Evolutionary conservation across 768 basidiomycete species (phyloP).

Genomic region (Leucosporidium scottii): DNA sequence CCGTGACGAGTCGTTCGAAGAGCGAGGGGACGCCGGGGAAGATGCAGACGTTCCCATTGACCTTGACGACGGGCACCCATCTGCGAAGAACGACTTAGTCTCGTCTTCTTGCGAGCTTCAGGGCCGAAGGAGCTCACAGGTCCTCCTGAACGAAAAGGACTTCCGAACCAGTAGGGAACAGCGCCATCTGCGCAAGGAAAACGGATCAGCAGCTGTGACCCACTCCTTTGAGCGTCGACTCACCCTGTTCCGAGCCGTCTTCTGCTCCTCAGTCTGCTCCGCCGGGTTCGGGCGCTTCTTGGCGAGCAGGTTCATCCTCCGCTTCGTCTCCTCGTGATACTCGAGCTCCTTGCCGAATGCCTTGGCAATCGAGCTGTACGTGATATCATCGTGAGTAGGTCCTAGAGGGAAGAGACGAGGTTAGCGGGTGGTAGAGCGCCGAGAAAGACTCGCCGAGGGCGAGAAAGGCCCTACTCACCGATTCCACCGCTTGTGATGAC

Average conservation of each 20-base stretch:
- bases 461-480: constrained; percentile 63
- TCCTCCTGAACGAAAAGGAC: constrained; percentile 69
- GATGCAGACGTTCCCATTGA: constrained; percentile 78
- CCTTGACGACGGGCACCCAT: constrained; percentile 71
- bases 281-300: constrained; percentile 44
- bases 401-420: not conserved
- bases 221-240: too few relatives aligned
- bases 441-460: not conserved
- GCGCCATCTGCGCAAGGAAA: constrained; percentile 55
- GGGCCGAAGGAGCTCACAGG: constrained; percentile 68
- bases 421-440: not conserved
- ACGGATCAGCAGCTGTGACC: too few relatives aligned
- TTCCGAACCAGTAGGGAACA: constrained; percentile 70
- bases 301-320: constrained; percentile 11
- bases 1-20: constrained; percentile 73
- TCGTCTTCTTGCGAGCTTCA: not conserved
- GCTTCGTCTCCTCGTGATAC: constrained; percentile 69
- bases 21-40: constrained; percentile 82
- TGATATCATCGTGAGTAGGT: constrained; percentile 52
- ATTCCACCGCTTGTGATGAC: constrained; percentile 88
- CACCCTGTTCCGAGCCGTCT: constrained; percentile 58
- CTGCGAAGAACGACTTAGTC: not conserved
- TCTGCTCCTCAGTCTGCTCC: constrained; percentile 67
- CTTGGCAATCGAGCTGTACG: constrained; percentile 76
- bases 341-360: constrained; percentile 66